Conservation (phyloP, 192 early-diverging fungal genomes). For the Physocladia obscura region DNA sequence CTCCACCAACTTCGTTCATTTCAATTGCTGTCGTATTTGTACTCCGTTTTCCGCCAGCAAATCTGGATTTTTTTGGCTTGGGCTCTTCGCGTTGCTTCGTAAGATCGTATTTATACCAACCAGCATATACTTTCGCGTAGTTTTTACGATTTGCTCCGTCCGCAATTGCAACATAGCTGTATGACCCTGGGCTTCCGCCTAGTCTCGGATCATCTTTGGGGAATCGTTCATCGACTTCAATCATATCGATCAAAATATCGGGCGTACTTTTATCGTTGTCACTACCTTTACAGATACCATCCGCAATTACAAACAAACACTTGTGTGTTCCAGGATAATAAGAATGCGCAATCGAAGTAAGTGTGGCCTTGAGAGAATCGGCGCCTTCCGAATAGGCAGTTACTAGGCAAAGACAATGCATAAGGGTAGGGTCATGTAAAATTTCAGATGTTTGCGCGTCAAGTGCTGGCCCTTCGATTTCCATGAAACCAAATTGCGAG, state of each 20-base stretch:
- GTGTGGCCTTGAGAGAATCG: constrained; percentile 71
- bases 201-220: constrained; percentile 39
- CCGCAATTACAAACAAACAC: constrained; percentile 81
- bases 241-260: constrained; percentile 83
- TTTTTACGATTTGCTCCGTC: constrained; percentile 91
- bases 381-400: constrained; percentile 91
- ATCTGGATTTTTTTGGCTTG: constrained; percentile 20
- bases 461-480: constrained; percentile 34
- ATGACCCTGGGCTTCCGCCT: constrained; percentile 66
- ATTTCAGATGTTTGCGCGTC: constrained; percentile 34
- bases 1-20: constrained; percentile 4
- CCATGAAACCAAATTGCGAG: constrained; percentile 35
- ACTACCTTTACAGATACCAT: constrained; percentile 84
- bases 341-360: constrained; percentile 79
- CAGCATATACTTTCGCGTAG: constrained; percentile 89
- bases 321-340: constrained; percentile 86
- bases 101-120: constrained; percentile 67
- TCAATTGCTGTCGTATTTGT: not conserved
- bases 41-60: not conserved
- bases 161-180: constrained; percentile 79
- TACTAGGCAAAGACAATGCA: constrained; percentile 70
- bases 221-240: constrained; percentile 53
- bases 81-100: not conserved
- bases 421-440: constrained; percentile 44
- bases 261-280: constrained; percentile 81